Evolutionary conservation across 108 stramenopile species (phyloP), one percentile per base, ranked within the genome.

Genomic region (Pseudonitzschia delicatissima): DNA sequence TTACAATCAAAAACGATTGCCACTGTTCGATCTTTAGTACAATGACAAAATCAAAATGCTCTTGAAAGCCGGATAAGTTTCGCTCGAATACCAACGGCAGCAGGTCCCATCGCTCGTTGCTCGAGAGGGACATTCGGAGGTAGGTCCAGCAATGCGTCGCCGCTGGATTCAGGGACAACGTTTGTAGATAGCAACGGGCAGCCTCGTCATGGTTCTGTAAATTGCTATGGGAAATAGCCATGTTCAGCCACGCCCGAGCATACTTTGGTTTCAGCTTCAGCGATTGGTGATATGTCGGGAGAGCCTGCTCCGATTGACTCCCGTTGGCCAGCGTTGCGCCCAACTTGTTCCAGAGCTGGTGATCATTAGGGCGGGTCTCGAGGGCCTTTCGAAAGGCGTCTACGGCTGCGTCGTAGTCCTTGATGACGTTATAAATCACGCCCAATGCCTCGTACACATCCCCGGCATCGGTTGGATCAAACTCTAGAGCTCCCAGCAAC

Each of bases 251-350:
- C 32, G 87, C 95, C 3, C 98, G 80, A 1, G 96, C 90, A 77
- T 96, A 98, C 78, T 86, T 82, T 26, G 98, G 98, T 62, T 95
- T 94, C 32, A 94, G 66, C 33, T 81, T 66, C 51, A 98, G 62
- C 0, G 96, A 95, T 36, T 58, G 62, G n/a, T 82, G 77, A 73
- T 95, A 95, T 6, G 80, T 82, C 3, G 87, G 84, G 7, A 96
- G 79, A 8, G 96, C 98, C 62, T 91, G 78, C 17, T 91, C 91
- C 63, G 84, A 85, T 50, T 78, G 83, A 69, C 87, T 87, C 25
- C 88, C 71, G 67, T 98, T 98, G n/a, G 98, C 98, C 36, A 98
- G 76, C 2, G 98, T 97, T 4, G 98, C 98, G 7, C 96, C 98
- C 20, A 98, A 70, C 77, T 96, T 96, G 69, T 98, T 98, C 71